Evolutionary conservation across 2,329 filamentous ascomycete genomes (phyloP).

Genomic region (Stenocarpella maydis): DNA sequence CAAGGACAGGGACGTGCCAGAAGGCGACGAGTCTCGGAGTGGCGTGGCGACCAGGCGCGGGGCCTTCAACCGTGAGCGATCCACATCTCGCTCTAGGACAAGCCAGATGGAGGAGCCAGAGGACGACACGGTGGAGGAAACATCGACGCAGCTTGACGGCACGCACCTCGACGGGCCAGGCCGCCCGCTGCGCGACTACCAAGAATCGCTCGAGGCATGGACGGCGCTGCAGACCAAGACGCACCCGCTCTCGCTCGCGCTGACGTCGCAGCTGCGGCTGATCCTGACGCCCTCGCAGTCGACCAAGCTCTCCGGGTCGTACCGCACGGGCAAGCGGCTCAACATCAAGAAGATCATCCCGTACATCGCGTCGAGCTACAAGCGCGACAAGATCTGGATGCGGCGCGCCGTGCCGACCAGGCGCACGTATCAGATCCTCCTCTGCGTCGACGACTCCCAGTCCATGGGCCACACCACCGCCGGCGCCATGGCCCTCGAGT

Average conservation of each 20-base stretch:
- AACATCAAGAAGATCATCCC: constrained; percentile 99
- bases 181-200: constrained; percentile 56
- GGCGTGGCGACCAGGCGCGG: constrained; percentile 68
- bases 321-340: constrained; percentile 95
- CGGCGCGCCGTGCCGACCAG: constrained; percentile 90
- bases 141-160: constrained; percentile 71
- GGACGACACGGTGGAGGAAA: constrained; percentile 54
- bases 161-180: constrained; percentile 70
- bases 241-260: constrained; percentile 82
- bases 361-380: constrained; percentile 97
- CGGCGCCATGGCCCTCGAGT: constrained; percentile 87
- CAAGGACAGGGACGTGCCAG: constrained; percentile 52
- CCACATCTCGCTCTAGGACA: constrained; percentile 45
- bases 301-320: constrained; percentile 95
- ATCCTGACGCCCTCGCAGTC: constrained; percentile 94
- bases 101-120: constrained; percentile 47
- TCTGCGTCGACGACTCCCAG: constrained; percentile 95
- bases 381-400: constrained; percentile 99
- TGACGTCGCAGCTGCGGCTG: constrained; percentile 93
- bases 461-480: constrained; percentile 87
- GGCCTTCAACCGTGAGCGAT: constrained; percentile 62
- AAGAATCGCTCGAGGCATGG: constrained; percentile 78
- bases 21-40: constrained; percentile 63
- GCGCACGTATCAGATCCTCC: constrained; percentile 94
- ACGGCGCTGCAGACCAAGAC: constrained; percentile 83